Evolutionary conservation across 495 filamentous ascomycete species (phyloP).

Genomic region (Pyronema domesticum): DNA sequence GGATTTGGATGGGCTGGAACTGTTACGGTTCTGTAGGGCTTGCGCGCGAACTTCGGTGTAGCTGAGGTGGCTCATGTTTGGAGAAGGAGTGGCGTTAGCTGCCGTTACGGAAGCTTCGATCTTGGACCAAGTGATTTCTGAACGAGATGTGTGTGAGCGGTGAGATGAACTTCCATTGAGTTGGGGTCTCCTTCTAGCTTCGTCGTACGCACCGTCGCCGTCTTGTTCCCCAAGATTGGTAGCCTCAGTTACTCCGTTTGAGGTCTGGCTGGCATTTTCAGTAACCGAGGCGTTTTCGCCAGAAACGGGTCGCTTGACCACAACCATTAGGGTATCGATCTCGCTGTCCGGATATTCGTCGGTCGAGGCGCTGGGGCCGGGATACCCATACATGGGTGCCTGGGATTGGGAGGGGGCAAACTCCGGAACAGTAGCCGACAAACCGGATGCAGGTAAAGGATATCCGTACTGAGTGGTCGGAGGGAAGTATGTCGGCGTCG

Average conservation of each 20-base stretch:
- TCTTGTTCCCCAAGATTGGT: not conserved
- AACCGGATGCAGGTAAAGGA: constrained; percentile 1
- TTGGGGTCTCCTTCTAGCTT: not conserved
- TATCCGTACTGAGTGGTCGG: not conserved
- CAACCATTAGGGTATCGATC: constrained; percentile 18
- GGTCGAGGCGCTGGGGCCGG: not conserved
- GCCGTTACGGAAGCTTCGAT: not conserved
- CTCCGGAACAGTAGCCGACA: constrained; percentile 61
- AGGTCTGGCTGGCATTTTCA: constrained; percentile 4
- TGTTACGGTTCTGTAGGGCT: constrained; percentile 39
- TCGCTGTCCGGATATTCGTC: constrained; percentile 19
- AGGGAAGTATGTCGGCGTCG: not conserved
- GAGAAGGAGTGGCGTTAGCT: not conserved
- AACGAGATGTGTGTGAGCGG: not conserved
- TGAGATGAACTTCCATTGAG: not conserved
- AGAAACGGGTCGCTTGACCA: constrained; percentile 13
- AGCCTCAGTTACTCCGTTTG: not conserved
- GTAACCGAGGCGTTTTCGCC: constrained; percentile 8
- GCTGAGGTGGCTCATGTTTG: not conserved
- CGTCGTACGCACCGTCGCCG: constrained; percentile 1
- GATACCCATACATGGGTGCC: constrained; percentile 19
- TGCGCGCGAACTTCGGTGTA: constrained; percentile 33
- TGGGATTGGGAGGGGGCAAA: constrained; percentile 40
- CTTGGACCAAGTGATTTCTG: not conserved
- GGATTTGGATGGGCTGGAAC: constrained; percentile 28